These are phyloP conservation scores for Aspergillus oerlinghausenensis DNA, from an alignment of 2,329 filamentous ascomycete genomes.

Conservation along the genomic window DNA sequence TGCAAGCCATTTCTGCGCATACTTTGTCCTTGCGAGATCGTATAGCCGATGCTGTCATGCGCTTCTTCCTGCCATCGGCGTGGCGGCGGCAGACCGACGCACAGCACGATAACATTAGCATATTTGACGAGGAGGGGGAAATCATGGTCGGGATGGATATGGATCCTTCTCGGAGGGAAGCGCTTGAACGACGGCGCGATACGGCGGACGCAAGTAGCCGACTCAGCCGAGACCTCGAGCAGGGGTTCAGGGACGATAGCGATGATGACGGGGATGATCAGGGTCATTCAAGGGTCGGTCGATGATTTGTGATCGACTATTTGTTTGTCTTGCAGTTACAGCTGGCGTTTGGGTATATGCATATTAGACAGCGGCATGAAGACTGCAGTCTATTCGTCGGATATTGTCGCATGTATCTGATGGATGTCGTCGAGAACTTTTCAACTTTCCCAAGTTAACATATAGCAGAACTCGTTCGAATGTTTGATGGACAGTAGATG, in stretches of 20 bases:
- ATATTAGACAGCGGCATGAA: neutral
- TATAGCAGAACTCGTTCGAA: neutral
- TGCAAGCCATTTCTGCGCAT: conserved; percentile 50
- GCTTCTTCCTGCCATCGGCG: conserved; percentile 40
- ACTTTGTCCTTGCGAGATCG: conserved; percentile 54
- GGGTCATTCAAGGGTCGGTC: conserved; percentile 25
- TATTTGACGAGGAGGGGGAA: conserved; percentile 64
- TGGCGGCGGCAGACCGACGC: conserved; percentile 44
- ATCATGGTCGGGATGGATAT: conserved; percentile 51
- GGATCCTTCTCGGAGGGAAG: conserved; percentile 43
- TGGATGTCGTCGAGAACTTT: neutral
- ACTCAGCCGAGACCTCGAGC: conserved; percentile 74
- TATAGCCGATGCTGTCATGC: conserved; percentile 38
- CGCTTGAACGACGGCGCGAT: conserved; percentile 41
- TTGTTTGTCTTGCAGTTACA: neutral
- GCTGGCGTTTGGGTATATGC: conserved; percentile 4
- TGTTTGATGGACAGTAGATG: too few relatives aligned
- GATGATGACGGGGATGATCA: conserved; percentile 50
- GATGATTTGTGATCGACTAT: conserved; percentile 7
- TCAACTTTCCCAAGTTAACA: too few relatives aligned
- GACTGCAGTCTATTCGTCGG: neutral
- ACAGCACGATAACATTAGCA: conserved; percentile 53
- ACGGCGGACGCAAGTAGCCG: conserved; percentile 46
- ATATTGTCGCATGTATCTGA: neutral
- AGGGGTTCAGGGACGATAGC: conserved; percentile 70